Base-by-base conservation (phyloP, 1,284 basidiomycete species). In the Ganoderma sp. region DNA sequence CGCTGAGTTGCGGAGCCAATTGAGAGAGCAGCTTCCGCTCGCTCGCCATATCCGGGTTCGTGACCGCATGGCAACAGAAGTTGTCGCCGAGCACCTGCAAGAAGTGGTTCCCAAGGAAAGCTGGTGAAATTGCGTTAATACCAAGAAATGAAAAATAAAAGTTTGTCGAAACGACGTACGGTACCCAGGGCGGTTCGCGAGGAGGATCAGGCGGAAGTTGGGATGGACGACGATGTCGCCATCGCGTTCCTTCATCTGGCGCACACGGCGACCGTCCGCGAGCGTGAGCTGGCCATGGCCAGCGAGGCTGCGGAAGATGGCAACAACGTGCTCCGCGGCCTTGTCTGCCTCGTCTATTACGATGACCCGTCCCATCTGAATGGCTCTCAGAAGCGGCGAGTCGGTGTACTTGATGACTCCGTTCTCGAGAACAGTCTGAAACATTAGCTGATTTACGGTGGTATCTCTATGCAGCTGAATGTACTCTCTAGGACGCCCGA, bases 151-250 rank as follows among this genome's bases (percentile, higher is more conserved):
- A 58, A 4, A n/a, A 12, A 32, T 25, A 2, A 6, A 12, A 57
- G 7, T 1, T n/a, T 52, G 15, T 61, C 9, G 6, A 63, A 39
- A 64, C 59, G 14, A 82, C 90, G 73, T 73, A 92, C 91, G 87
- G 81, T 93, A 94, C 17, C 91, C 91, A 34, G 90, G 88, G 10
- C 88, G 78, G 74, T 90, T 90, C 2, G 88, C 89, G 50, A 90
- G 78, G n/a, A 90, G 76, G 48, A 90, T 81, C 45, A 90, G 80
- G 43, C 88, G 79, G 78, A 90, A 90, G 68, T 86, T 86, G 0
- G 84, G 85, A 74, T 90, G 88, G 0, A 89, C 86, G 1, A 82
- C 80, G 62, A 90, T 82, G 72, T 90, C 89, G 0, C 81, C 80
- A 22, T 84, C 82, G 15, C 85, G 79, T 68, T 87, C 84, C 59